Conservation (phyloP, 1,139 yeast species). For the Suhomyces kunorum region DNA sequence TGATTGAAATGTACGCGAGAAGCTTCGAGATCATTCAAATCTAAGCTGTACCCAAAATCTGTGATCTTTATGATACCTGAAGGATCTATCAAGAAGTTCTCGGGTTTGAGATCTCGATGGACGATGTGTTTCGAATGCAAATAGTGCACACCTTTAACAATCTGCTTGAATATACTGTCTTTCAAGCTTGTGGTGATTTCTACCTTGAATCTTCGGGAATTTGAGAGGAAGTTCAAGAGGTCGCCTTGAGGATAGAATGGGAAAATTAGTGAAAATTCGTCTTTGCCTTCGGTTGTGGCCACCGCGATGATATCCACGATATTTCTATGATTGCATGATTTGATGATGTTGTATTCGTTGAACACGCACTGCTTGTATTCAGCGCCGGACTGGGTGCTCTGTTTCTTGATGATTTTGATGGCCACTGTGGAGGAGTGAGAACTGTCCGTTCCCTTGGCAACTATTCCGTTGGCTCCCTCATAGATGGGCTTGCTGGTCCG, state of each 20-base stretch:
- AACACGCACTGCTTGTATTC: conserved; percentile 24
- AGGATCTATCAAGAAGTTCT: conserved; percentile 49
- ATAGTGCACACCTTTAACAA: conserved; percentile 46
- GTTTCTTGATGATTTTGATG: conserved; percentile 36
- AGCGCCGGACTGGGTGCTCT: conserved; percentile 16
- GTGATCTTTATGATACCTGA: conserved; percentile 48
- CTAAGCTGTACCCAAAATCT: conserved; percentile 55
- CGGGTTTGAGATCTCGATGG: conserved; percentile 60
- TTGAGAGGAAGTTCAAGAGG: conserved; percentile 42
- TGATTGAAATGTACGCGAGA: conserved; percentile 20
- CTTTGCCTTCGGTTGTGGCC: conserved; percentile 16
- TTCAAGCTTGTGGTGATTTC: conserved; percentile 35
- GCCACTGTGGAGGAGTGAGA: conserved; percentile 19
- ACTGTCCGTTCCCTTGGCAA: conserved; percentile 34
- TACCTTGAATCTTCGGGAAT: conserved; percentile 36
- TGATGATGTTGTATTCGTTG: conserved; percentile 35
- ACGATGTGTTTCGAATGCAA: conserved; percentile 46
- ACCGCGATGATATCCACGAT: conserved; percentile 34
- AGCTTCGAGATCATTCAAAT: conserved; percentile 24
- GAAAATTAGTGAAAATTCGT: conserved; percentile 31
- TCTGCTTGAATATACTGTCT: conserved; percentile 51
- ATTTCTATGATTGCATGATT: conserved; percentile 30
- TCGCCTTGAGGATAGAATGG: conserved; percentile 53
- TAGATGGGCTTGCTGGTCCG: conserved; percentile 32
- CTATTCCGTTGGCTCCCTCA: conserved; percentile 49